phyloP scores from a whole-genome alignment of 2,329 filamentous ascomycete species.

The Pseudocercospora macadamiae region DNA sequence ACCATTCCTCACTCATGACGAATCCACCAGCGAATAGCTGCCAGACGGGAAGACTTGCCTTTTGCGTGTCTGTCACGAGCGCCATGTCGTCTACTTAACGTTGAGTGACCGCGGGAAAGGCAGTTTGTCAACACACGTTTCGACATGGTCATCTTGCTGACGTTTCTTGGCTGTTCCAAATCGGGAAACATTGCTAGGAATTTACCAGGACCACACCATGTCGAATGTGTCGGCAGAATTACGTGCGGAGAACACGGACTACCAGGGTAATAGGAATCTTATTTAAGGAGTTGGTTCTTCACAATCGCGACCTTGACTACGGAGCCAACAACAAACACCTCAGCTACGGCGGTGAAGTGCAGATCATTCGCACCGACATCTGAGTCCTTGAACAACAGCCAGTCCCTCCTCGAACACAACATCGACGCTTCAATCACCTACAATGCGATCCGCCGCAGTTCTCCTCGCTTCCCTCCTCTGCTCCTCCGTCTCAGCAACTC shows the following conservation, averaged over 20 bases:
- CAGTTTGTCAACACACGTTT: not conserved
- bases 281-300: not conserved
- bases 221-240: not conserved
- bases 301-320: not conserved
- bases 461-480: not conserved
- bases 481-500: conserved; percentile 3
- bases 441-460: not conserved
- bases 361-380: not conserved
- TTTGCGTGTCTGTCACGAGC: too few species aligned
- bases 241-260: not conserved
- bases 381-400: not conserved
- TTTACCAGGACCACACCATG: not conserved
- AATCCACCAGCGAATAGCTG: too few species aligned
- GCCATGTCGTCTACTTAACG: not conserved
- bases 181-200: not conserved
- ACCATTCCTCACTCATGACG: too few species aligned
- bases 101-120: not conserved
- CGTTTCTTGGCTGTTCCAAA: not conserved
- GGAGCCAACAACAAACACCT: not conserved
- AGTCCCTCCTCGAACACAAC: not conserved
- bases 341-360: not conserved
- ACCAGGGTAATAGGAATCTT: not conserved
- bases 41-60: too few species aligned
- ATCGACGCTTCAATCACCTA: not conserved
- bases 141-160: not conserved